Base-by-base conservation (phyloP, 2,329 filamentous ascomycete species). In the Ophiostoma angusticollis region DNA sequence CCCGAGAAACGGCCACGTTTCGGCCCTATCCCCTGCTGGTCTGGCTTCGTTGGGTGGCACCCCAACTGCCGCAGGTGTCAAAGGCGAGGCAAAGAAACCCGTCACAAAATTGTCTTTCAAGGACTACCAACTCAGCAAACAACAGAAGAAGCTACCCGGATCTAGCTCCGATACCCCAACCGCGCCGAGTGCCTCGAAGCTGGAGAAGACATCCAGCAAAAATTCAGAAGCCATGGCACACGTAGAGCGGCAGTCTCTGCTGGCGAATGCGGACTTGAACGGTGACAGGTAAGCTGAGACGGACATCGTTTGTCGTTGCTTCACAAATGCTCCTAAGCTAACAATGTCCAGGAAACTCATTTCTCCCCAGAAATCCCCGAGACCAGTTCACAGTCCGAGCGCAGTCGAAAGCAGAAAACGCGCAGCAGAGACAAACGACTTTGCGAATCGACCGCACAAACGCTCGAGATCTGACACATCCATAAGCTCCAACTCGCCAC, bases 41-140 rank as follows among this genome's bases (percentile, higher is more conserved):
- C 54, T 51, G 48, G 54, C 59, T 49, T 51, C 51, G 23, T 43
- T 47, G 41, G 23, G 47, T 40, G 16, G 43, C 48, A 23, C 35
- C 49, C 11, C 49, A 42, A n/a, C 45, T 43, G 31, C 53, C 37
- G 44, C 43, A 31, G 38, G 50, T 50, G 41, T 48, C 53, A 47
- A 52, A 31, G 41, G 47, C 19, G 42, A 35, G 9, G 7, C 31
- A 16, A 49, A 52, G 44, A 61, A 68, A 43, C 49, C 61, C 38
- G 57, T 61, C 47, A 55, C 55, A 36, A 60, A 74, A 53, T 52
- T 75, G 46, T 72, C 70, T 12, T 55, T 76, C 44, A 71, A 67
- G 54, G 72, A 75, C 52, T 76, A 74, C 49, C 70, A 70, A 55
- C 74, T 70, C 45, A 69, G 53, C 42, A 50, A 51, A 23, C 70